These are phyloP conservation scores for Corymbia calophylla DNA, from an alignment of 441 rosid genomes.

Conservation along the genomic window DNA sequence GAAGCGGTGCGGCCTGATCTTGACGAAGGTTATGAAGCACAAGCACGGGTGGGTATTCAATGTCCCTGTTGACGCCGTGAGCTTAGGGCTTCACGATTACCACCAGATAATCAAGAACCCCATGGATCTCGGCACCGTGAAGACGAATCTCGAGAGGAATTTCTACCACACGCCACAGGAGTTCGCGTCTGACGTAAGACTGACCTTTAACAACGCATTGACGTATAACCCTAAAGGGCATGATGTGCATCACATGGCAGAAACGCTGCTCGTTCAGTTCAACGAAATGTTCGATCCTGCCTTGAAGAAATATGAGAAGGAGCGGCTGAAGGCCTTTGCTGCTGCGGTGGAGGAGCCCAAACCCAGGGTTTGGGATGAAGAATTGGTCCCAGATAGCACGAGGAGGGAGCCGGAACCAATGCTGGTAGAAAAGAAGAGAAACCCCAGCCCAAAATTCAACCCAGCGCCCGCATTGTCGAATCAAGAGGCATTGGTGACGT, in stretches of 20 bases:
- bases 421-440: slow-evolving; percentile 20
- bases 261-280: slow-evolving; percentile 39
- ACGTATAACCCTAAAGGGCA: slow-evolving; percentile 76
- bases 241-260: slow-evolving; percentile 53
- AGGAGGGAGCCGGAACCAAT: neutral
- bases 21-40: slow-evolving; percentile 72
- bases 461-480: slow-evolving; percentile 19
- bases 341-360: neutral
- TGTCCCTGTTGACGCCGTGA: slow-evolving; percentile 66
- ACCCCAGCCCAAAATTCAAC: slow-evolving; percentile 49
- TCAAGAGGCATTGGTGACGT: slow-evolving; percentile 9
- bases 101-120: slow-evolving; percentile 55
- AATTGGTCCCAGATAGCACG: neutral
- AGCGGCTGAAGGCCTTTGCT: slow-evolving; percentile 11
- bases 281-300: slow-evolving; percentile 49
- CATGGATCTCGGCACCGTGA: slow-evolving; percentile 92
- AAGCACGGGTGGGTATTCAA: slow-evolving; percentile 63
- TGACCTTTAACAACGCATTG: slow-evolving; percentile 82
- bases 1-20: slow-evolving; percentile 52
- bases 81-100: slow-evolving; percentile 66
- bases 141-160: slow-evolving; percentile 42
- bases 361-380: slow-evolving; percentile 8
- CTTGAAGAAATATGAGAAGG: slow-evolving; percentile 25
- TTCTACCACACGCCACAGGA: slow-evolving; percentile 49
- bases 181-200: slow-evolving; percentile 73